Base-by-base conservation (phyloP, 768 basidiomycete species). In the Hericium coralloides region DNA sequence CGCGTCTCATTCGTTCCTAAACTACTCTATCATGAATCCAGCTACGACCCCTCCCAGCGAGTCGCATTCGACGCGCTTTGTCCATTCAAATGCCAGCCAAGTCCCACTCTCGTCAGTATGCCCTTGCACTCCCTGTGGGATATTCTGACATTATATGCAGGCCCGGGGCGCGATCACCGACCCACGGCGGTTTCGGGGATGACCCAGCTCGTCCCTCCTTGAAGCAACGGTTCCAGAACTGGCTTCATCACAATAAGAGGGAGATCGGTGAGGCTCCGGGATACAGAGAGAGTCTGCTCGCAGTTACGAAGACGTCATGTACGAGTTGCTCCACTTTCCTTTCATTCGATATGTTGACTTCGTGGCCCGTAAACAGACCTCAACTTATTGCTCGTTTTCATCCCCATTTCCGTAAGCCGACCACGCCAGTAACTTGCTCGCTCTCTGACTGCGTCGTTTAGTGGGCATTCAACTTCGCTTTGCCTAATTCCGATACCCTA, bases 381-480 rank as follows among this genome's bases (percentile, higher is more conserved):
- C 8, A 91, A 91, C 63, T 12, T 88, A n/a, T 70, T 90, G 12
- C 74, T 89, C 0, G 60, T 86, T 9, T 89, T 78, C 64, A 89
- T 90, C 25, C 88, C 88, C 2, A 63, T 89, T 60, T 84, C 88
- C 1, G 88, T 81, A 67, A 50, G 78, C 66, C 4, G 10, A 17
- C 49, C 23, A 8, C 37, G 50, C 58, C 22, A 45, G 54, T 9
- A 48, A 43, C 2, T 15, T 45, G 50, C 45, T 37, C 57, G 9
- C 60, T 25, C n/a, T 18, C 45, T 52, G n/a, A 23, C 45, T 39
- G 47, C 52, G n/a, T 4, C 58, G 15, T 58, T 17, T 60, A 90
- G 88, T 90, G 88, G 89, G 85, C 78, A 3, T 72, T 90, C 3
- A 73, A 89, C 68, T 90, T 87, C 51, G 76, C 77, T 55, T 36